Conservation (phyloP, 1,284 basidiomycete genomes). For the Pulchroboletus neoregius region DNA sequence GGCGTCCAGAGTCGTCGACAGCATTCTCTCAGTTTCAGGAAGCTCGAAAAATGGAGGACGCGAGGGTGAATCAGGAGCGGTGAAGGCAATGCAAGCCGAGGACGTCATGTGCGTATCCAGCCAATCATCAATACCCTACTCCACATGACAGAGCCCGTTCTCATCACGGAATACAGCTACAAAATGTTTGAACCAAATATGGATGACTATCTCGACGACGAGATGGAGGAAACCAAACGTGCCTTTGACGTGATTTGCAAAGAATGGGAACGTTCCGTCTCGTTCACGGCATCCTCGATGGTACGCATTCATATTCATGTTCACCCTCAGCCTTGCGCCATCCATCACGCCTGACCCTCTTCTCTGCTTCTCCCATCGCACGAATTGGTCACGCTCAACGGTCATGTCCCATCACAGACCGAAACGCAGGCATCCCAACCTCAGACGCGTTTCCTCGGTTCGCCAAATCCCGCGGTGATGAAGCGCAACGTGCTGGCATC, state of each 20-base stretch:
- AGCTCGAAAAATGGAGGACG: conserved; percentile 3
- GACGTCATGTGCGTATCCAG: conserved; percentile 67
- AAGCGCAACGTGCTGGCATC: conserved; percentile 91
- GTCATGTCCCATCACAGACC: conserved; percentile 2
- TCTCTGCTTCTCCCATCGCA: not conserved
- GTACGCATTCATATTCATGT: conserved; percentile 9
- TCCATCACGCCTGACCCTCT: not conserved
- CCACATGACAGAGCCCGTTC: not conserved
- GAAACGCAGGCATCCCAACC: conserved; percentile 34
- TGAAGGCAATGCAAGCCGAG: conserved; percentile 57
- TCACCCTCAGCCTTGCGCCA: not conserved
- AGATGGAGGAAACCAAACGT: conserved; percentile 78
- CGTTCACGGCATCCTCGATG: conserved; percentile 13
- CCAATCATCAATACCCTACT: not conserved
- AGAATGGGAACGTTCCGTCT: conserved; percentile 72
- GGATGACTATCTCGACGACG: conserved; percentile 96
- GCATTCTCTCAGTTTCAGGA: conserved; percentile 53
- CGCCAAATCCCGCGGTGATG: conserved; percentile 86
- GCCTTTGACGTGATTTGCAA: conserved; percentile 74
- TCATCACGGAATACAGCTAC: conserved; percentile 48
- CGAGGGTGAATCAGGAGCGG: conserved; percentile 22
- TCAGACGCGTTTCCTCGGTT: conserved; percentile 69
- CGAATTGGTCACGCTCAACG: conserved; percentile 10
- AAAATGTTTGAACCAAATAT: conserved; percentile 93
- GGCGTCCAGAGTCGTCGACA: conserved; percentile 81